Base-by-base conservation (phyloP, 2,329 filamentous ascomycete genomes). In the Verticillium klebahnii region DNA sequence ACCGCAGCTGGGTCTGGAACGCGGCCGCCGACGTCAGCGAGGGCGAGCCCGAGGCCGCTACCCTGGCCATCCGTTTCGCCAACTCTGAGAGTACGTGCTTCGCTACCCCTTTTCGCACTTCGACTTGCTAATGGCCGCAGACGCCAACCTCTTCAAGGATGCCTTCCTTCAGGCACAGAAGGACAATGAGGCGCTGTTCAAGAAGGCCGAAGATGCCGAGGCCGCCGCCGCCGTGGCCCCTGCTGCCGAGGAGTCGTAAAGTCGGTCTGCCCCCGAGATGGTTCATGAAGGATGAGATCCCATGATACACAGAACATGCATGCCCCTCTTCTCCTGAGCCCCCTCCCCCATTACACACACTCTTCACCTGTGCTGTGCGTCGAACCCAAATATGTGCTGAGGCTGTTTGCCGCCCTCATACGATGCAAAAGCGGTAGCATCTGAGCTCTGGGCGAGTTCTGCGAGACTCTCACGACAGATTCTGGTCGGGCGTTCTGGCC, bases 1-100 rank as follows among this genome's bases (percentile, higher is more conserved):
- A 99, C 83, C 91, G 95, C 77, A 96, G 91, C 82, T 99, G 95
- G 95, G 95, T 99, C 69, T 99, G 95, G 95, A 98, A 97, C 74
- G 94, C 93, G 64, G 90, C 93, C 62, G 95, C 95, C 68, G 95
- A 99, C 84, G 94, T 98, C 70, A 97, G 92, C 74, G 95, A 99
- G 85, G 95, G 95, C 65, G 94, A 97, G 82, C 91, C 95, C 66
- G 95, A 99, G 85, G 92, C 93, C 61, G 89, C 93, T 73, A 99
- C 95, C 61, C 85, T 99, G 72, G 95, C 95, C 67, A 98, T 99
- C 72, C 93, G 95, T 69, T 97, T 99, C 73, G 94, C 90, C 81
- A 99, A 98, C 85, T 89, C 91, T 69, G 95, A 99, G 76, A 98
- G 93, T 97, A 85, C 76, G 90, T 85, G 2, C 2, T 17, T 14